A percentile compares a stretch with the other conserved stretches of the same genome.
phyloP scores from a whole-genome alignment of 768 basidiomycete genomes.

The Panaeolus papilionaceus region DNA sequence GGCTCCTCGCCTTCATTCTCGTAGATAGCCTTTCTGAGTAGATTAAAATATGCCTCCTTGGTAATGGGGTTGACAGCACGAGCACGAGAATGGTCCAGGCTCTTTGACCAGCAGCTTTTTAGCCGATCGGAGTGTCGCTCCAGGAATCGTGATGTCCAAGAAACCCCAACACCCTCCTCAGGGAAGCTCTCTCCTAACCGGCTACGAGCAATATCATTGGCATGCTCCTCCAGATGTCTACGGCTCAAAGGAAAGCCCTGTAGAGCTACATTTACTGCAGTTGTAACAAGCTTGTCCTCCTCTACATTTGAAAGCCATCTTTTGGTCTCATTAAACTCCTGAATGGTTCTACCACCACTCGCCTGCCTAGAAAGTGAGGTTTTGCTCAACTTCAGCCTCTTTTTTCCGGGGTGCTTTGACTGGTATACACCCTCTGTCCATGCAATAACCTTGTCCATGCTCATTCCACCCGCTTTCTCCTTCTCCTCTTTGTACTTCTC shows the following conservation, averaged over 20 bases:
- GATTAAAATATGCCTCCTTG: slow-evolving; percentile 19
- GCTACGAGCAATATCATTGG: slow-evolving; percentile 14
- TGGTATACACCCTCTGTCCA: neutral
- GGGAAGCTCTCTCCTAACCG: slow-evolving; percentile 14
- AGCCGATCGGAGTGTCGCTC: slow-evolving; percentile 16
- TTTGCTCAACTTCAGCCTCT: neutral
- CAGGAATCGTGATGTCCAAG: slow-evolving; percentile 22
- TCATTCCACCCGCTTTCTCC: neutral
- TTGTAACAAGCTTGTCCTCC: slow-evolving; percentile 13
- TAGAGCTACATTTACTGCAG: neutral
- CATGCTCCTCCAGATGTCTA: slow-evolving; percentile 20
- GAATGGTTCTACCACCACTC: neutral
- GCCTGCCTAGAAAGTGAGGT: neutral
- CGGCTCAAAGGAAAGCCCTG: slow-evolving; percentile 18
- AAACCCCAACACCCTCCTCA: slow-evolving; percentile 14
- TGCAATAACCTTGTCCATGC: neutral
- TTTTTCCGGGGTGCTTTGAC: neutral
- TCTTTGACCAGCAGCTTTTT: slow-evolving; percentile 16
- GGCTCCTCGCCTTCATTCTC: slow-evolving; percentile 7
- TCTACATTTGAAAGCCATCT: slow-evolving; percentile 9
- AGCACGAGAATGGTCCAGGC: slow-evolving; percentile 16
- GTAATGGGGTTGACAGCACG: slow-evolving; percentile 23
- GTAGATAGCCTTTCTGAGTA: slow-evolving; percentile 12
- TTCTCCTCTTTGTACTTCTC: slow-evolving; percentile 17
- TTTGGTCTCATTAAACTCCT: slow-evolving; percentile 10